Percentiles rank a stretch among this genome's conserved stretches.
Evolutionary conservation across 495 filamentous ascomycete genomes (phyloP).

Genomic region (Podospora didyma): DNA sequence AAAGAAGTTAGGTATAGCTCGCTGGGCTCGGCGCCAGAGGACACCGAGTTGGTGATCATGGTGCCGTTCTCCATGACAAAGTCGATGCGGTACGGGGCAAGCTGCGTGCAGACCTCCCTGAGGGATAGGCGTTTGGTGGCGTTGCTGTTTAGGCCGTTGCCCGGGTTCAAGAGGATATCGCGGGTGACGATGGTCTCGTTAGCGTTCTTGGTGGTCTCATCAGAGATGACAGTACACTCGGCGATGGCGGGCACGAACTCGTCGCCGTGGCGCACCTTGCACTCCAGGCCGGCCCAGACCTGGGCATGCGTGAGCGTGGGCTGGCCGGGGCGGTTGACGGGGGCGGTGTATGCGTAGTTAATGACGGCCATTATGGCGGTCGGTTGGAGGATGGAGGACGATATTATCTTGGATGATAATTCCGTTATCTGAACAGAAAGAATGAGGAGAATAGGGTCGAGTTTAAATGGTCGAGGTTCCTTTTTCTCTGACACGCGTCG

Average conservation of each 20-base stretch:
- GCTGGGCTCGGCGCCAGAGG: slow-evolving; percentile 18
- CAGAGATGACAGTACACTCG: slow-evolving; percentile 29
- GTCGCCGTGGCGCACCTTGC: slow-evolving; percentile 34
- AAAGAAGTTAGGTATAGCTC: slow-evolving; percentile 36
- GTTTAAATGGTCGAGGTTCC: too few relatives aligned
- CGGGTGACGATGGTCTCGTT: slow-evolving; percentile 23
- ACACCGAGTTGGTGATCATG: slow-evolving; percentile 32
- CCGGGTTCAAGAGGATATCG: slow-evolving; percentile 25
- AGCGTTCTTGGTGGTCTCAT: slow-evolving; percentile 8
- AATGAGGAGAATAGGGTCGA: too few relatives aligned
- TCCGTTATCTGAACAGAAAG: neutral
- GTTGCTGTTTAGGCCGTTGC: slow-evolving; percentile 7
- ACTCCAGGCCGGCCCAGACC: slow-evolving; percentile 38
- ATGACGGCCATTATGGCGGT: slow-evolving; percentile 29
- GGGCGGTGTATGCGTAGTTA: slow-evolving; percentile 39
- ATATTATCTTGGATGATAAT: neutral
- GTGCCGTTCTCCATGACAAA: slow-evolving; percentile 36
- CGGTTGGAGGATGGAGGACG: neutral
- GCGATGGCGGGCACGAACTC: slow-evolving; percentile 40
- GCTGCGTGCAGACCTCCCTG: slow-evolving; percentile 27
- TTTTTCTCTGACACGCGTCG: too few relatives aligned
- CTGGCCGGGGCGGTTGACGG: slow-evolving; percentile 33
- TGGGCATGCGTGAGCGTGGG: slow-evolving; percentile 31
- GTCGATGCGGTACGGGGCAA: slow-evolving; percentile 32
- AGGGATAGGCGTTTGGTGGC: slow-evolving; percentile 8